Evolutionary conservation across 2,329 filamentous ascomycete species (phyloP).

Genomic region (Dactylellina parvicollis): DNA sequence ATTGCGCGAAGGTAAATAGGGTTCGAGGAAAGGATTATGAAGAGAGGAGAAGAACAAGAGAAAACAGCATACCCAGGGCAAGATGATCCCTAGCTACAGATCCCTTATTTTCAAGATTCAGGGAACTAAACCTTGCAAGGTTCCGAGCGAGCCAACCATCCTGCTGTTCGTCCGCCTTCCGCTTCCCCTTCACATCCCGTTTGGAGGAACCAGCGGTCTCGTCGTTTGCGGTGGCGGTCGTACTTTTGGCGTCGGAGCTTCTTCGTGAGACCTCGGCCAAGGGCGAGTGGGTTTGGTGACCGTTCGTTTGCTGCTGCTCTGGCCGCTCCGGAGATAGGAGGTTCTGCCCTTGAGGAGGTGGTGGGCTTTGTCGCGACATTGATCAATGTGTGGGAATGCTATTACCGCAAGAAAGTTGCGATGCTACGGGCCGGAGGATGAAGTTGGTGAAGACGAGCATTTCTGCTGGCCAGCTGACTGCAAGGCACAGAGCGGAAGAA

Average conservation of each 20-base stretch:
- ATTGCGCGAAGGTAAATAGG: constrained; percentile 31
- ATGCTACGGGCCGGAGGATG: background rate
- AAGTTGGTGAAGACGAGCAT: constrained; percentile 12
- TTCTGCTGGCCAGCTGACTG: constrained; percentile 25
- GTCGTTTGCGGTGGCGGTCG: constrained; percentile 8
- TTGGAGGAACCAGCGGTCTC: constrained; percentile 26
- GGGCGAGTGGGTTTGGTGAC: constrained; percentile 12
- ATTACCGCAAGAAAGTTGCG: constrained; percentile 2
- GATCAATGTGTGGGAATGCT: background rate
- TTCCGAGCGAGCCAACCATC: constrained; percentile 41
- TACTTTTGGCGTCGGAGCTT: constrained; percentile 18
- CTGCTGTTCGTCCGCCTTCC: constrained; percentile 27
- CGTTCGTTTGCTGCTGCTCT: constrained; percentile 6
- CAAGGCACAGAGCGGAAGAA: constrained; percentile 5
- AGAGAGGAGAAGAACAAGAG: background rate
- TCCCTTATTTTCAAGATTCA: constrained; percentile 86
- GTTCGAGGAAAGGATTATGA: background rate
- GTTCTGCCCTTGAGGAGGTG: constrained; percentile 19
- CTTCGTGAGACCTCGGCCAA: constrained; percentile 18
- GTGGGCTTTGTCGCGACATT: constrained; percentile 44
- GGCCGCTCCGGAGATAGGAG: constrained; percentile 16
- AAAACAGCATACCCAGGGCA: constrained; percentile 71
- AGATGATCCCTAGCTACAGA: constrained; percentile 84
- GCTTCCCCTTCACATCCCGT: constrained; percentile 47
- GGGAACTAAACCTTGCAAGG: constrained; percentile 61